Percentiles rank a stretch among this genome's conserved stretches.
Conservation (phyloP, 2,329 filamentous ascomycete genomes). For the Aspergillus uvarum region DNA sequence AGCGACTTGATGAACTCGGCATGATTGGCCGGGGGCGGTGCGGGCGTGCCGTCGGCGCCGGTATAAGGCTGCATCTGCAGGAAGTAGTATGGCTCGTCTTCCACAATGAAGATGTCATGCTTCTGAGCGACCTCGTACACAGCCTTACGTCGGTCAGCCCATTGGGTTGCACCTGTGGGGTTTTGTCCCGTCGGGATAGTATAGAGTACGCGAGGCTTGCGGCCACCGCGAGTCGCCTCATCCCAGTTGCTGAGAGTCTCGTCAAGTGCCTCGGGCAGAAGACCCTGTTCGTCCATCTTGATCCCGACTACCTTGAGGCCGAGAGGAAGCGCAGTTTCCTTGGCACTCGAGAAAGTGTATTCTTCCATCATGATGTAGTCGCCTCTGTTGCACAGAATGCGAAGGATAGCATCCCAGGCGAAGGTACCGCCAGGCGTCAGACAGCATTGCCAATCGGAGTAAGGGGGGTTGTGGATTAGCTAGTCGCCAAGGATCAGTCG, state of each 20-base stretch:
- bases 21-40: conserved; percentile 60
- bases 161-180: conserved; percentile 82
- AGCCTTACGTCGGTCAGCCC: conserved; percentile 63
- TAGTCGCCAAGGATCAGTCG: conserved; percentile 23
- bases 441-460: conserved; percentile 83
- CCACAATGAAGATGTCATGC: conserved; percentile 82
- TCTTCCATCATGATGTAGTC: conserved; percentile 84
- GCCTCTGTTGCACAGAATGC: conserved; percentile 74
- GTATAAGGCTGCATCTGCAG: conserved; percentile 77
- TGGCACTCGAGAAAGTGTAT: conserved; percentile 81
- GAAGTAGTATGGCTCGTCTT: conserved; percentile 95
- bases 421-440: conserved; percentile 85
- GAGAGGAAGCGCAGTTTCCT: conserved; percentile 64
- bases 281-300: conserved; percentile 65
- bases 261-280: conserved; percentile 63
- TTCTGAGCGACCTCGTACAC: conserved; percentile 78
- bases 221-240: conserved; percentile 52
- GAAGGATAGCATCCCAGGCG: conserved; percentile 76
- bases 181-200: conserved; percentile 83
- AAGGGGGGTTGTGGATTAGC: conserved; percentile 80
- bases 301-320: conserved; percentile 62
- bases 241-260: conserved; percentile 67
- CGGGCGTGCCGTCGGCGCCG: conserved; percentile 51
- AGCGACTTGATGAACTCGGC: conserved; percentile 72
- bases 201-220: conserved; percentile 68